Evolutionary conservation across 1,139 yeast species (phyloP), one percentile per base, ranked within the genome.

Genomic region (Blastobotrys malaysiensis): DNA sequence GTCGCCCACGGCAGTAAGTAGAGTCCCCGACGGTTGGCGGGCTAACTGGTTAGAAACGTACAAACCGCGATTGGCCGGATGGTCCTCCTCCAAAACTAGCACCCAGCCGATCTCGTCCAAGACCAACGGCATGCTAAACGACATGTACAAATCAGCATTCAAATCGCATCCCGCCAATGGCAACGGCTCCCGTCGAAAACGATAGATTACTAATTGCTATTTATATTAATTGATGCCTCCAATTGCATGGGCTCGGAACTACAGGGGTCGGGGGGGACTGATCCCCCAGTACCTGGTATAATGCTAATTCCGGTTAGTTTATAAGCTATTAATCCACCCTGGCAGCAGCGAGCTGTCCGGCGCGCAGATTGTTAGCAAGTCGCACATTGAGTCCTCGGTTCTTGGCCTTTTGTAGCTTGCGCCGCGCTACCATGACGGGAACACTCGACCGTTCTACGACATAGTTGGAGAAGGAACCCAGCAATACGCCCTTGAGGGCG

Each of bases 341-440:
- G 46, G 69, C 69, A 16, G 55, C 49, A 6, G 60, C 56, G 24
- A 66, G 52, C 16, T 63, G 50, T 2, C 45, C 27, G 16, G 22
- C 47, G 16, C 73, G 62, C 31, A 72, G 58, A 64, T 66, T 75
- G 65, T 67, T 76, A 60, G 67, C 73, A 66, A 69, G 67, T 63
- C 73, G 79, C 70, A 68, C 71, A 49, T 69, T 69, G 22, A 67
- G 57, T 5, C 62, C 68, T 69, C 82, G 81, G 65, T 87, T 78
- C 60, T 84, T 81, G 58, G 86, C 77, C 73, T 88, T 84, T 72
- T 86, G 86, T 65, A 88, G 77, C 67, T 87, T 88, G 66, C 86
- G 85, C 58, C 96, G 79, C 18, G 93, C 95, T 50, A 91, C 96
- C 86, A 91, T 83, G 22, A 90, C 95, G 0, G 98, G 97, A 13